Evolutionary conservation across 73 alveolate genomes (phyloP).

Genomic region (Uronychia binucleata): DNA sequence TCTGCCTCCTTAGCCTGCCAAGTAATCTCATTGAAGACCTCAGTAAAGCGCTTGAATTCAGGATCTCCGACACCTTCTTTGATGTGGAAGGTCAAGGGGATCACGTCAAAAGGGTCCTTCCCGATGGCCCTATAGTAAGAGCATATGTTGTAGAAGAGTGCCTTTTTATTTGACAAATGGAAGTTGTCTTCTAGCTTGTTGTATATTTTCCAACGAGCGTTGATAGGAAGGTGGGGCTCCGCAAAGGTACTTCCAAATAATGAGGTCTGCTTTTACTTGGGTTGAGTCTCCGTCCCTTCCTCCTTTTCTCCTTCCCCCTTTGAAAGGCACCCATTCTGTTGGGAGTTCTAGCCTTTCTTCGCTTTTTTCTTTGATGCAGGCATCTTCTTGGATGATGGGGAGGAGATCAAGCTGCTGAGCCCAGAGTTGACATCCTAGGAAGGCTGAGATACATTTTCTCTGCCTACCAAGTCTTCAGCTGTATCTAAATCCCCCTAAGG

Average conservation of each 20-base stretch:
- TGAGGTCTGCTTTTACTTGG: not conserved
- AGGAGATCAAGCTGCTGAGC: too few species aligned
- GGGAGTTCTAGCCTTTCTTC: not conserved
- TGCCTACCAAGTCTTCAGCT: not conserved
- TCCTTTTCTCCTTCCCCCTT: not conserved
- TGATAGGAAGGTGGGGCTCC: not conserved
- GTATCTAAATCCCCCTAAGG: constrained; percentile 6
- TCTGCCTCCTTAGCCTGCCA: not conserved
- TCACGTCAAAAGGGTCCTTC: constrained; percentile 30
- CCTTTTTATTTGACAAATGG: constrained; percentile 39
- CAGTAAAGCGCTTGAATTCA: not conserved
- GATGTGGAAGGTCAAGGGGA: constrained; percentile 37
- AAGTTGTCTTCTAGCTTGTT: constrained; percentile 43
- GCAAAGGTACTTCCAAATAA: too few species aligned
- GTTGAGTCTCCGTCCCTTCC: not conserved
- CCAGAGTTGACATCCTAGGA: too few species aligned
- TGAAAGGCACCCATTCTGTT: not conserved
- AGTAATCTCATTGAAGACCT: not conserved
- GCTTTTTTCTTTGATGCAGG: not conserved
- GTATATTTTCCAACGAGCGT: constrained; percentile 8
- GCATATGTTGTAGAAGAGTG: constrained; percentile 21
- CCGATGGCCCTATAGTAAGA: constrained; percentile 16
- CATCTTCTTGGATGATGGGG: too few species aligned
- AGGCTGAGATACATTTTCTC: too few species aligned
- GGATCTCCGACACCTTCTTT: not conserved